Base-by-base conservation (phyloP, 805 yeast species). In the Ogataea angusta region DNA sequence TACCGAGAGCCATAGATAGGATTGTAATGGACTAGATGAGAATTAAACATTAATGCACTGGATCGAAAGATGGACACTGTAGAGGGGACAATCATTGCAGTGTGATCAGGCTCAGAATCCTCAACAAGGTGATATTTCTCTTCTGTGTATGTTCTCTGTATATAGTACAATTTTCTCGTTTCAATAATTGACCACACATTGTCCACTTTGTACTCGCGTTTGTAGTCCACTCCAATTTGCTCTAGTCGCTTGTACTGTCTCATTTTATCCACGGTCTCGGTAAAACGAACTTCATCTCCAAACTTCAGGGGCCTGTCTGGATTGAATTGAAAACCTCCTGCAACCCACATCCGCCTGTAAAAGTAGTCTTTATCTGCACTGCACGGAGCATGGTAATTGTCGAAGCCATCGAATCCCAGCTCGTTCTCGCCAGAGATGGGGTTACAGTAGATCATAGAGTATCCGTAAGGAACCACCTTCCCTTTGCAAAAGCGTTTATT, bases 21-120 rank as follows among this genome's bases (percentile, higher is more conserved):
- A 54, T 86, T 85, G 59, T 79, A 81, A 63, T 91, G 99, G 28
- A 91, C 86, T 43, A 74, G 72, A 62, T 91, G 99, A 3, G 95
- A 71, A 58, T 91, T 91, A 64, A 80, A 81, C 1, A 93, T 81
- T 38, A 93, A 59, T 10, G 86, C 82, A 32, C 91, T 80, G 63
- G 80, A 85, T 46, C 87, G 66, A 48, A 79, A 71, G 25, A 79
- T 67, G 28, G 76, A 68, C 6, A 68, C 54, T 39, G 64, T 62
- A 5, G 74, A 55, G 30, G 76, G 73, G 16, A 40, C 63, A 30
- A 69, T 53, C 16, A 49, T 51, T 34, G 55, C 62, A 6, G 57
- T 36, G 29, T 38, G 40, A 10, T 57, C 57, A 5, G 69, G 51
- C 35, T 24, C 29, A 6, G 9, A 14, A 9, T 29, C 34, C 18